A percentile compares a stretch with the other conserved stretches of the same genome.
These are phyloP conservation scores for Hypocrella siamensis DNA, from an alignment of 2,329 filamentous ascomycete genomes.

Conservation along the genomic window DNA sequence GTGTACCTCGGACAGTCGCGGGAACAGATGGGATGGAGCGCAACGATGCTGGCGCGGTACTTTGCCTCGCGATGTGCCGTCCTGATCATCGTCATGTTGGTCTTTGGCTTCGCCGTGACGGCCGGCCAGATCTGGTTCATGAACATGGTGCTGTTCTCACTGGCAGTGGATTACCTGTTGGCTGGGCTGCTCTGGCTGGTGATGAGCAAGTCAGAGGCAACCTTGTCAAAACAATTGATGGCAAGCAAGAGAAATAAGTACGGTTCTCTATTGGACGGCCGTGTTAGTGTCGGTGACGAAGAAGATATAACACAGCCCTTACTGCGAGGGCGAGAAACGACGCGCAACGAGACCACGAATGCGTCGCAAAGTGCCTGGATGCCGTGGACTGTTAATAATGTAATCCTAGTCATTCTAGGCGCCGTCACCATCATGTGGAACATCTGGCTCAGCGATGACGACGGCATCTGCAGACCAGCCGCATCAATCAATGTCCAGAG, in stretches of 20 bases:
- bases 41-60: conserved; percentile 18
- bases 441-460: conserved; percentile 24
- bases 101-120: conserved; percentile 16
- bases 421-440: conserved; percentile 29
- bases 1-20: conserved; percentile 28
- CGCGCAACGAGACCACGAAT: not conserved
- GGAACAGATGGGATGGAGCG: conserved; percentile 21
- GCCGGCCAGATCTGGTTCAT: conserved; percentile 22
- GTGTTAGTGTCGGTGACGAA: conserved; percentile 1
- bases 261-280: no score
- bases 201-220: conserved; percentile 19
- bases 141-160: conserved; percentile 26
- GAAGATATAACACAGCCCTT: conserved; percentile 16
- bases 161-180: conserved; percentile 29
- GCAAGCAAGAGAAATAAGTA: no score
- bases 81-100: conserved; percentile 16
- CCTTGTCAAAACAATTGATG: no score
- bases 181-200: conserved; percentile 24
- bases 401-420: conserved; percentile 15
- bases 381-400: conserved; percentile 26
- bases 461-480: conserved; percentile 18
- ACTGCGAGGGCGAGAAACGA: conserved; percentile 5
- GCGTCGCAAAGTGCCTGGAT: conserved; percentile 6
- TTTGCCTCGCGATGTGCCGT: conserved; percentile 21
- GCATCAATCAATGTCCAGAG: not conserved